phyloP scores from a whole-genome alignment of 1,284 basidiomycete species.

The Microstroma glucosiphilum region DNA sequence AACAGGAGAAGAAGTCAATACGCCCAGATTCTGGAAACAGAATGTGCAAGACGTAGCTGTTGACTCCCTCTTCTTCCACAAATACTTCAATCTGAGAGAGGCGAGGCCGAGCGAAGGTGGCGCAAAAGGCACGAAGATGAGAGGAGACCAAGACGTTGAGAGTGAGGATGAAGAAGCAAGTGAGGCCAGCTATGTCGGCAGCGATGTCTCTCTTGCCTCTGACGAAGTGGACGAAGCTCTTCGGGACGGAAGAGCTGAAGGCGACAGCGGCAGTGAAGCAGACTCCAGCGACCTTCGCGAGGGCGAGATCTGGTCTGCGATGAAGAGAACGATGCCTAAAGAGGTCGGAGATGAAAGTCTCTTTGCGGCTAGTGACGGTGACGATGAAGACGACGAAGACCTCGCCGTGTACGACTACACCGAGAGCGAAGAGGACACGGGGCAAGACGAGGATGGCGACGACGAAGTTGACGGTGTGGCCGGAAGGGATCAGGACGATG shows the following conservation, averaged over 20 bases:
- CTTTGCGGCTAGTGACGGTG: constrained; percentile 23
- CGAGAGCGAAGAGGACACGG: constrained; percentile 17
- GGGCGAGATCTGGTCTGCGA: constrained; percentile 53
- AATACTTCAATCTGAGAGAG: constrained; percentile 46
- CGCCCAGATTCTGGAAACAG: constrained; percentile 70
- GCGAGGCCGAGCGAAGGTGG: constrained; percentile 25
- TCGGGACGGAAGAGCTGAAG: constrained; percentile 14
- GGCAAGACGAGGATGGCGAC: too few relatives aligned
- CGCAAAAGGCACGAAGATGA: constrained; percentile 4
- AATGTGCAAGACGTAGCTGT: constrained; percentile 71
- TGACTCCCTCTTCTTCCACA: constrained; percentile 61
- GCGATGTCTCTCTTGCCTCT: constrained; percentile 2
- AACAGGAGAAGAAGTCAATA: constrained; percentile 62
- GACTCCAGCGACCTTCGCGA: constrained; percentile 40
- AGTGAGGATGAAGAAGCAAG: constrained; percentile 56
- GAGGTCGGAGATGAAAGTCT: constrained; percentile 60
- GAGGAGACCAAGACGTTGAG: constrained; percentile 34
- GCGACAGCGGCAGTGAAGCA: constrained; percentile 27
- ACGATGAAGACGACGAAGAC: constrained; percentile 28
- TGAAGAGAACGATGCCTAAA: constrained; percentile 53
- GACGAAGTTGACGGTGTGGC: constrained; percentile 29
- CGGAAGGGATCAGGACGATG: constrained; percentile 18
- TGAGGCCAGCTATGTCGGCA: constrained; percentile 34
- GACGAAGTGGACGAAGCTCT: constrained; percentile 26
- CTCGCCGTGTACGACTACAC: constrained; percentile 17